Conservation (phyloP, 2,329 filamentous ascomycete genomes). For the Aspergillus felis region DNA sequence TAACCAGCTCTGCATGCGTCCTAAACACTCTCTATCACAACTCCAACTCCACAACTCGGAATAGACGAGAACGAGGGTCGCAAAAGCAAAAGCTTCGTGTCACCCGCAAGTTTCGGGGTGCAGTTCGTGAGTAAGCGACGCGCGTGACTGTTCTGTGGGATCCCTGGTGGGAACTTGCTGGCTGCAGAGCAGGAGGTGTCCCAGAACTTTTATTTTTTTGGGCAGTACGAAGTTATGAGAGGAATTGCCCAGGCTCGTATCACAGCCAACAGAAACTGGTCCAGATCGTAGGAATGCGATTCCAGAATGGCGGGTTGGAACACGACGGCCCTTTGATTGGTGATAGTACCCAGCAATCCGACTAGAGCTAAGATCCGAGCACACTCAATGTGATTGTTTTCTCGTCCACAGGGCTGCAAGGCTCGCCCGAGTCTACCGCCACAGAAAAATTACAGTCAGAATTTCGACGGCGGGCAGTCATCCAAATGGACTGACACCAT, state of each 20-base stretch:
- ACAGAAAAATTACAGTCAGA: neutral
- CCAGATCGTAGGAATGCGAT: neutral
- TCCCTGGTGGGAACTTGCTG: conserved; percentile 12
- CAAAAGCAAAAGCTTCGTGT: neutral
- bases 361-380: neutral
- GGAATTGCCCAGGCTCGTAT: neutral
- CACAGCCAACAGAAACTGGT: neutral
- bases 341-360: neutral
- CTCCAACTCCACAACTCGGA: neutral
- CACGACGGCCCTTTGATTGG: neutral
- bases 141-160: conserved; percentile 1
- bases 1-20: neutral
- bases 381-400: neutral
- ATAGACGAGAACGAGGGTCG: neutral
- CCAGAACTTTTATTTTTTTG: neutral
- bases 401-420: neutral
- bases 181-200: neutral
- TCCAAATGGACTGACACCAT: neutral
- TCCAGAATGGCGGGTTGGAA: neutral
- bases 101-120: neutral
- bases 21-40: neutral
- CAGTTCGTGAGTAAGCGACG: neutral
- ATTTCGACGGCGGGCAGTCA: neutral
- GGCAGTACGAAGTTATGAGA: neutral
- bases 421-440: neutral